These are phyloP conservation scores for Hypoxylon sp. DNA, from an alignment of 2,329 filamentous ascomycete genomes.

Conservation along the genomic window DNA sequence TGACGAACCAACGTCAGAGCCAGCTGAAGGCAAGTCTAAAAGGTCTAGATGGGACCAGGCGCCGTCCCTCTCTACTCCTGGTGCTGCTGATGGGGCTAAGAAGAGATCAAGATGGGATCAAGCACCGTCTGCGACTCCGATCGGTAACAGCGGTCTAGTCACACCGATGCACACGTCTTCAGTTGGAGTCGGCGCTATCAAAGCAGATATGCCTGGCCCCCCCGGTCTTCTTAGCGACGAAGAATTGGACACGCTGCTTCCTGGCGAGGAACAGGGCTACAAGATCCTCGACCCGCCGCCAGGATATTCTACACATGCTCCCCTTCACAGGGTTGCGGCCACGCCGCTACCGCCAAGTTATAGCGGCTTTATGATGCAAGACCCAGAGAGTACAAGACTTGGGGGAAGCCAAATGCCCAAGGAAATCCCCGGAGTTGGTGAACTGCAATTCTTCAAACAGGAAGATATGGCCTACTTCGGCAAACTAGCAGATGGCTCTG, in stretches of 20 bases:
- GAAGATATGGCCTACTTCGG: conserved; percentile 99
- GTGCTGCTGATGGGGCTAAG: conserved; percentile 72
- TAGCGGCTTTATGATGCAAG: conserved; percentile 94
- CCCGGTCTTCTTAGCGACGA: conserved; percentile 91
- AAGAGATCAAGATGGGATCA: conserved; percentile 93
- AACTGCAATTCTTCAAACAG: conserved; percentile 97
- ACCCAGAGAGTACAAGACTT: conserved; percentile 85
- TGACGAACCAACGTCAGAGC: conserved; percentile 65
- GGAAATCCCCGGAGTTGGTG: conserved; percentile 95
- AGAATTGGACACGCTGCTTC: conserved; percentile 92
- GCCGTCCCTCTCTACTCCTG: conserved; percentile 69
- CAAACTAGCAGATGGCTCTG: conserved; percentile 93
- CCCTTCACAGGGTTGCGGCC: conserved; percentile 80
- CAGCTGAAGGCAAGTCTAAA: conserved; percentile 74
- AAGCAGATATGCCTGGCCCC: conserved; percentile 83
- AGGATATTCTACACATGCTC: conserved; percentile 87
- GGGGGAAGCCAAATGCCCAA: conserved; percentile 93
- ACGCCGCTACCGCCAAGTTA: conserved; percentile 79
- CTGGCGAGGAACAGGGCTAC: conserved; percentile 90
- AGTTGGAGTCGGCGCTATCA: conserved; percentile 67
- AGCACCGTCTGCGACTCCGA: conserved; percentile 84
- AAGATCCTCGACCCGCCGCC: conserved; percentile 91
- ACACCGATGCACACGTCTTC: conserved; percentile 84
- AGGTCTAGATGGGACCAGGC: conserved; percentile 92
- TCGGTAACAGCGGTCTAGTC: conserved; percentile 80